Percentiles rank a stretch among this genome's conserved stretches.
These are phyloP conservation scores for Phlegmacium glaucopus DNA, from an alignment of 768 basidiomycete species.

Conservation along the genomic window DNA sequence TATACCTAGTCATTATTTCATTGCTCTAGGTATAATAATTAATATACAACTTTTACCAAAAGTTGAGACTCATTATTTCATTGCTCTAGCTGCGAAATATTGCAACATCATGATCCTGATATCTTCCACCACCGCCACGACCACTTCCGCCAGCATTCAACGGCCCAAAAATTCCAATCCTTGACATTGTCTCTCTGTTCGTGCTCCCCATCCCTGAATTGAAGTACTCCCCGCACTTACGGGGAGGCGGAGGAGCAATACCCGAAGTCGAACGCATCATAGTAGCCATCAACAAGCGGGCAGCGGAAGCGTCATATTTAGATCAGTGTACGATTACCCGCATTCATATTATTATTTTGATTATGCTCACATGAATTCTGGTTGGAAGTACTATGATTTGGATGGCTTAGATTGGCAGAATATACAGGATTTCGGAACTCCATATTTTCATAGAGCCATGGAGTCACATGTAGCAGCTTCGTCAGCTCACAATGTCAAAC, in stretches of 20 bases:
- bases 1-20: too few species aligned
- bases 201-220: neutral
- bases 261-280: conserved; percentile 2
- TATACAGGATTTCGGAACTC: too few species aligned
- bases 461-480: too few species aligned
- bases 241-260: conserved; percentile 1
- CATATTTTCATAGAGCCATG: too few species aligned
- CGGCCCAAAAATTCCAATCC: neutral
- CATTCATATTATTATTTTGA: neutral
- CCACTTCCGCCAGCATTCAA: neutral
- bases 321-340: neutral
- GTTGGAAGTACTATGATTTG: neutral
- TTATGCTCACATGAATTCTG: neutral
- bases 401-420: too few species aligned
- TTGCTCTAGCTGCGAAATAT: too few species aligned
- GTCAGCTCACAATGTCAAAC: too few species aligned
- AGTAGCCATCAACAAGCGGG: conserved; percentile 4
- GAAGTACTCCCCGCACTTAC: neutral
- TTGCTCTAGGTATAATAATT: too few species aligned
- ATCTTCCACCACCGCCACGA: neutral
- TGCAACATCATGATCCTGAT: neutral
- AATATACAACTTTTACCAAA: too few species aligned
- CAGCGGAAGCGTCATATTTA: neutral
- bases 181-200: conserved; percentile 7
- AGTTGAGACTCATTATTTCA: too few species aligned